Evolutionary conservation across 208 protist species (phyloP).

Genomic region (Jaenimonas drosophilae): DNA sequence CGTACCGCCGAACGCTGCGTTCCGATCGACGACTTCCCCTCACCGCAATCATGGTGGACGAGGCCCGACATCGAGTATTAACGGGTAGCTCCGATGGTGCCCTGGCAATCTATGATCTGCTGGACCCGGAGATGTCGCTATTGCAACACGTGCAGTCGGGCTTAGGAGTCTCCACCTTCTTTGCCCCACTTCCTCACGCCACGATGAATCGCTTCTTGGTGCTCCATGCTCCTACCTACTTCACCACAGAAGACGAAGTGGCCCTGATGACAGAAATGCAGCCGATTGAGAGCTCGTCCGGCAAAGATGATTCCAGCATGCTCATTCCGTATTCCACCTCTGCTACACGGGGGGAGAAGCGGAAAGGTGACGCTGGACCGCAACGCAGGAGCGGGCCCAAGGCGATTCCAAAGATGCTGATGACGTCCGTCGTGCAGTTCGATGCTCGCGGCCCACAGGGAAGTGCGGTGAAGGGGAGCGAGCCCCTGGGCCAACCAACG

Average conservation of each 20-base stretch:
- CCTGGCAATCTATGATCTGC: conserved; percentile 32
- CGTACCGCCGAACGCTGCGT: conserved; percentile 22
- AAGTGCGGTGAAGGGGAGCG: too few species aligned
- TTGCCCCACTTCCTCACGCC: conserved; percentile 4
- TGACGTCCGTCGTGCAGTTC: not conserved
- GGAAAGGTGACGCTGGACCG: too few species aligned
- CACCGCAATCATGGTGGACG: conserved; percentile 34
- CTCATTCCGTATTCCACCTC: too few species aligned
- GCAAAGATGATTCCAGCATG: too few species aligned
- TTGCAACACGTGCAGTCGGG: conserved; percentile 15
- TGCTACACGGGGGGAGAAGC: too few species aligned
- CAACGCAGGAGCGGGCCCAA: too few species aligned
- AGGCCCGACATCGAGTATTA: conserved; percentile 15
- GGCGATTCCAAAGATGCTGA: too few species aligned
- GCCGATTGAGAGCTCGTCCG: too few species aligned
- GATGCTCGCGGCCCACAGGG: too few species aligned
- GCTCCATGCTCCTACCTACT: too few species aligned
- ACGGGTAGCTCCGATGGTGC: conserved; percentile 40
- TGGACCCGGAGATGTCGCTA: conserved; percentile 12
- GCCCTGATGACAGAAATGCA: too few species aligned
- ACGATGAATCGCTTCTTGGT: conserved; percentile 26
- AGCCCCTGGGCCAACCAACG: not conserved
- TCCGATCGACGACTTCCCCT: conserved; percentile 24
- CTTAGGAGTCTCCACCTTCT: conserved; percentile 15
- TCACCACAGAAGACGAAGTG: too few species aligned